A percentile compares a stretch with the other conserved stretches of the same genome.
Evolutionary conservation across 2,329 filamentous ascomycete species (phyloP).

Genomic region (Arachnomyces sp.): DNA sequence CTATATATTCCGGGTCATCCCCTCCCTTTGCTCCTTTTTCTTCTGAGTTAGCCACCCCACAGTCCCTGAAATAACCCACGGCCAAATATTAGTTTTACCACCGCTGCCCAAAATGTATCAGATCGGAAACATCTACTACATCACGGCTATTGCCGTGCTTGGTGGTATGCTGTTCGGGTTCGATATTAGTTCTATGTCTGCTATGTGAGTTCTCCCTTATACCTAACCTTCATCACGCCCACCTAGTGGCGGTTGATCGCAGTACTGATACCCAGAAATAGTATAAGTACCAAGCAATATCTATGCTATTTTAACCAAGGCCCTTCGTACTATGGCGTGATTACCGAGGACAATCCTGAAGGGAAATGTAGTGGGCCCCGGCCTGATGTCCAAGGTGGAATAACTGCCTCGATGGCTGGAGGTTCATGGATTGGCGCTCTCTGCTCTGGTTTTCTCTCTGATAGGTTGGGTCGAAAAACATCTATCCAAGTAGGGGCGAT

Average conservation of each 20-base stretch:
- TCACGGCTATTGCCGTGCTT: constrained; percentile 49
- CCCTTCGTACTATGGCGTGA: not conserved
- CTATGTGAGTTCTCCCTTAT: constrained; percentile 24
- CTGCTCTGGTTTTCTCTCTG: constrained; percentile 28
- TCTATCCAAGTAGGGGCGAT: constrained; percentile 31
- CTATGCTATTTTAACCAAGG: constrained; percentile 45
- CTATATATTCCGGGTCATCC: too few relatives aligned
- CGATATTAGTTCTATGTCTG: constrained; percentile 47
- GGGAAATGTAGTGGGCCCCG: constrained; percentile 40
- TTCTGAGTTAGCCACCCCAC: too few relatives aligned
- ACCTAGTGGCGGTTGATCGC: not conserved
- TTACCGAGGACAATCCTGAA: constrained; percentile 19
- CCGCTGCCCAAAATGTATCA: constrained; percentile 18
- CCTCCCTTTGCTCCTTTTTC: too few relatives aligned
- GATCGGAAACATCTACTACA: constrained; percentile 45
- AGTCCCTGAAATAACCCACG: too few relatives aligned
- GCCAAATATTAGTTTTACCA: not conserved
- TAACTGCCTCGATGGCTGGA: constrained; percentile 62
- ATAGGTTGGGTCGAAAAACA: constrained; percentile 31
- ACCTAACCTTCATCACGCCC: constrained; percentile 1
- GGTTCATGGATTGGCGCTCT: constrained; percentile 59
- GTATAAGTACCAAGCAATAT: constrained; percentile 45
- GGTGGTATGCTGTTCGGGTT: constrained; percentile 52
- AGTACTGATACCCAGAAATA: constrained; percentile 17
- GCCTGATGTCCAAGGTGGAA: constrained; percentile 50